A percentile compares a stretch with the other conserved stretches of the same genome.
Conservation (phyloP, 177 flowering plant genomes). For the Telopea speciosissima region DNA sequence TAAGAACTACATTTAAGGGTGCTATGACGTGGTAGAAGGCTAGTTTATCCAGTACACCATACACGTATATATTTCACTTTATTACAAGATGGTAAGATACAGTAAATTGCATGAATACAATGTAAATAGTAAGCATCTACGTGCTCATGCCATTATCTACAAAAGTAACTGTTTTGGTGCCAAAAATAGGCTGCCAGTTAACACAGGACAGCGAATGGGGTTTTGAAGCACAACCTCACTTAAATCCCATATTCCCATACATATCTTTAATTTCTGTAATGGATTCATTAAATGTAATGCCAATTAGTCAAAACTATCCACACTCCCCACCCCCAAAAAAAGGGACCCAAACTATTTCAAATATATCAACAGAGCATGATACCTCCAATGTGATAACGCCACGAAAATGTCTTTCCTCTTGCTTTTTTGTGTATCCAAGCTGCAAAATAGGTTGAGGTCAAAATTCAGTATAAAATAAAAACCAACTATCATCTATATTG, state of each 20-base stretch:
- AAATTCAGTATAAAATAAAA: not conserved
- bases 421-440: constrained; percentile 98
- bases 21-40: not conserved
- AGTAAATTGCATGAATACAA: not conserved
- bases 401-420: constrained; percentile 91
- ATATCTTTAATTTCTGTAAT: too few relatives aligned
- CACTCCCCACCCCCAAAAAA: not conserved
- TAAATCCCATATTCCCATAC: too few relatives aligned
- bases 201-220: too few relatives aligned
- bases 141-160: not conserved
- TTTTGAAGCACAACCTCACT: too few relatives aligned
- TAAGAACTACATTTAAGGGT: not conserved
- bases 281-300: too few relatives aligned
- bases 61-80: too few relatives aligned
- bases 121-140: not conserved
- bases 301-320: too few relatives aligned
- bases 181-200: not conserved
- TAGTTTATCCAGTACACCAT: too few relatives aligned
- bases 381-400: constrained; percentile 95
- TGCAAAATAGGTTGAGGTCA: constrained; percentile 27
- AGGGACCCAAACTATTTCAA: not conserved
- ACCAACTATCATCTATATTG: not conserved
- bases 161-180: not conserved
- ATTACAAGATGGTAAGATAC: not conserved
- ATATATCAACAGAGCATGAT: constrained; percentile 7